Conservation (phyloP, 106 monocot genomes). For the Vanilla planifolia region DNA sequence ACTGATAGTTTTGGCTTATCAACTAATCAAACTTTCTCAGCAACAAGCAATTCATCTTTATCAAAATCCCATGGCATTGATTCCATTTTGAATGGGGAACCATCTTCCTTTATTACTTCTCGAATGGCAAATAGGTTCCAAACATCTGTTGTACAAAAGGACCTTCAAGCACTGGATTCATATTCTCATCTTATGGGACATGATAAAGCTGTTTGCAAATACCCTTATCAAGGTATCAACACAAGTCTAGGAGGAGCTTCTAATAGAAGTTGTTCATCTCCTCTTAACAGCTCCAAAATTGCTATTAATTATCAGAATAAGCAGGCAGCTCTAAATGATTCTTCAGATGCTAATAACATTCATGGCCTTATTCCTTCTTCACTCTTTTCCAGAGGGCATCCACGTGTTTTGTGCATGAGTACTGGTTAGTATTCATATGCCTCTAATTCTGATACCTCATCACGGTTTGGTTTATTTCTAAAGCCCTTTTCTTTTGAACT, state of each 20-base stretch:
- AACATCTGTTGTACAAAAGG: too few species aligned
- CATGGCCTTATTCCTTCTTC: slow-evolving; percentile 10
- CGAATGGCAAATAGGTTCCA: too few species aligned
- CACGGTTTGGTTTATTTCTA: too few species aligned
- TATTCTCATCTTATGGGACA: slow-evolving; percentile 11
- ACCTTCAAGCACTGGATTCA: slow-evolving; percentile 18
- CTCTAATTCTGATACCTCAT: not conserved
- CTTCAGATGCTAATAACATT: slow-evolving; percentile 20
- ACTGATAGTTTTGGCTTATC: slow-evolving; percentile 5
- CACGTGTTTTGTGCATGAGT: slow-evolving; percentile 56
- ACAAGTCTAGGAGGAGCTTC: slow-evolving; percentile 7
- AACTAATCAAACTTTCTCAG: slow-evolving; percentile 16
- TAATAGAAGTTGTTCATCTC: not conserved
- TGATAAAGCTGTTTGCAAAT: slow-evolving; percentile 6
- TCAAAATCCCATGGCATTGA: slow-evolving; percentile 17
- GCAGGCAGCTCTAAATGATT: slow-evolving; percentile 1
- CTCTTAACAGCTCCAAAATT: slow-evolving; percentile 8
- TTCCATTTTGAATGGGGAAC: slow-evolving; percentile 13
- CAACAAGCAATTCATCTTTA: slow-evolving; percentile 10
- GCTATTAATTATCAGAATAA: slow-evolving; percentile 13
- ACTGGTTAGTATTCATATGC: slow-evolving; percentile 28
- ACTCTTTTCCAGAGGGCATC: slow-evolving; percentile 24
- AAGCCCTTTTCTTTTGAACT: too few species aligned
- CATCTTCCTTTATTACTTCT: slow-evolving; percentile 17
- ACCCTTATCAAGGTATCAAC: slow-evolving; percentile 17